Evolutionary conservation across 1,284 basidiomycete genomes (phyloP).

Genomic region (Melampsora abietis-canadensis): DNA sequence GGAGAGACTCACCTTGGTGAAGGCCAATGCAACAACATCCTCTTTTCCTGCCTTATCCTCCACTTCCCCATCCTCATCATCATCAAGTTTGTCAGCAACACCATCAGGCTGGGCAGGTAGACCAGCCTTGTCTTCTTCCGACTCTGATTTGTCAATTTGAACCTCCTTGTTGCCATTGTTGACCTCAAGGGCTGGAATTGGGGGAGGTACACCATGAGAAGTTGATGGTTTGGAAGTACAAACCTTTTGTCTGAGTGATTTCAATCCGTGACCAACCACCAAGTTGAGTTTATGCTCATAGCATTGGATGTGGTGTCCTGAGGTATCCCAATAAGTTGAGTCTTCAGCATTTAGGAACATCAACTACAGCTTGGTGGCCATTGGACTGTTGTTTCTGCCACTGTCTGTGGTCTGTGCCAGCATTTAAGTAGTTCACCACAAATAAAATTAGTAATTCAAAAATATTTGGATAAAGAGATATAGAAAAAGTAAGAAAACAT

Average conservation of each 20-base stretch:
- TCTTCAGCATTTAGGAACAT: not conserved
- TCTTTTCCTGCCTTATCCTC: not conserved
- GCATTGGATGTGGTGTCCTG: not conserved
- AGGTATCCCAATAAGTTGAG: not conserved
- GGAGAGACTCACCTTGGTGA: not conserved
- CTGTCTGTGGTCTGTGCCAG: too few relatives aligned
- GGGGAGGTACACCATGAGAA: not conserved
- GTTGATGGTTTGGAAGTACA: not conserved
- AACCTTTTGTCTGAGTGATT: not conserved
- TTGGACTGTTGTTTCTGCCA: conserved; percentile 12
- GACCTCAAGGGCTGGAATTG: not conserved
- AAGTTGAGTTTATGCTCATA: not conserved
- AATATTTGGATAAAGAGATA: too few relatives aligned
- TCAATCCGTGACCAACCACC: not conserved
- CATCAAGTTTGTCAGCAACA: not conserved
- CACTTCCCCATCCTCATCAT: not conserved
- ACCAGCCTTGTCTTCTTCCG: not conserved
- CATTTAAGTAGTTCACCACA: too few relatives aligned
- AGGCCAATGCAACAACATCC: not conserved
- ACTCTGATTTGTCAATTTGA: not conserved
- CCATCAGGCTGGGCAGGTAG: not conserved
- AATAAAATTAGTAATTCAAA: too few relatives aligned
- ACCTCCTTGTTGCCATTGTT: not conserved
- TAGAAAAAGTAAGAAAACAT: too few relatives aligned
- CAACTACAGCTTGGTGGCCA: not conserved